Percentiles rank a stretch among this genome's conserved stretches.
These are phyloP conservation scores for Albugo candida DNA, from an alignment of 352 stramenopile genomes.

Conservation along the genomic window DNA sequence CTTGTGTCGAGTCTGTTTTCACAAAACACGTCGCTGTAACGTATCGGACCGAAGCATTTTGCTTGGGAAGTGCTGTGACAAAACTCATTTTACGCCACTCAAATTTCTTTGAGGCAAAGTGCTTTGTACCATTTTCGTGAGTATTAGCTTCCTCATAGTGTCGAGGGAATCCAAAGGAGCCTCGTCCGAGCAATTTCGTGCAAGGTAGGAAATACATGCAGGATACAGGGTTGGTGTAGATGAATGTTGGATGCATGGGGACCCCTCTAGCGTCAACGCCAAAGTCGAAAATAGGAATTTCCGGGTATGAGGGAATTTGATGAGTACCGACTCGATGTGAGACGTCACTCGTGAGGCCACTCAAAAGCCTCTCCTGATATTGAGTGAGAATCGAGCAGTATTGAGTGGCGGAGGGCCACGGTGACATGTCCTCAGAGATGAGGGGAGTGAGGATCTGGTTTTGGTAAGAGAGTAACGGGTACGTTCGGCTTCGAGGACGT, in stretches of 20 bases:
- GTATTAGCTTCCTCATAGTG: conserved; percentile 25
- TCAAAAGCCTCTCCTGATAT: neutral
- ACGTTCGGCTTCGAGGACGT: neutral
- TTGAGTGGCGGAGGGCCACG: conserved; percentile 47
- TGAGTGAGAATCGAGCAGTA: conserved; percentile 34
- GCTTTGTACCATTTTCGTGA: conserved; percentile 15
- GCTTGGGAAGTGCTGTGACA: conserved; percentile 54
- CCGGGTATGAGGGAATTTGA: conserved; percentile 9
- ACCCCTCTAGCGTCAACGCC: conserved; percentile 50
- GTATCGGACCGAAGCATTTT: conserved; percentile 48
- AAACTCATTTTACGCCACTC: conserved; percentile 74
- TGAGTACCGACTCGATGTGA: too few species aligned
- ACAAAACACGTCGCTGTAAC: conserved; percentile 63
- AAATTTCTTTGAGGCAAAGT: conserved; percentile 36
- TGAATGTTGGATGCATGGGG: conserved; percentile 48
- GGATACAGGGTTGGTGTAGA: conserved; percentile 47
- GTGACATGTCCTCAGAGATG: conserved; percentile 31
- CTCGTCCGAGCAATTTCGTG: conserved; percentile 27
- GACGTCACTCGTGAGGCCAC: neutral
- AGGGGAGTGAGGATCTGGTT: neutral
- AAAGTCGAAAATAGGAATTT: conserved; percentile 46
- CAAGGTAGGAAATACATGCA: conserved; percentile 70
- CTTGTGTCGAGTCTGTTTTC: conserved; percentile 16
- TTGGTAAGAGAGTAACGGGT: neutral
- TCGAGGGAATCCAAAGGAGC: conserved; percentile 48